phyloP scores from a whole-genome alignment of 495 filamentous ascomycete species.

The Beverwykella pulmonaria region DNA sequence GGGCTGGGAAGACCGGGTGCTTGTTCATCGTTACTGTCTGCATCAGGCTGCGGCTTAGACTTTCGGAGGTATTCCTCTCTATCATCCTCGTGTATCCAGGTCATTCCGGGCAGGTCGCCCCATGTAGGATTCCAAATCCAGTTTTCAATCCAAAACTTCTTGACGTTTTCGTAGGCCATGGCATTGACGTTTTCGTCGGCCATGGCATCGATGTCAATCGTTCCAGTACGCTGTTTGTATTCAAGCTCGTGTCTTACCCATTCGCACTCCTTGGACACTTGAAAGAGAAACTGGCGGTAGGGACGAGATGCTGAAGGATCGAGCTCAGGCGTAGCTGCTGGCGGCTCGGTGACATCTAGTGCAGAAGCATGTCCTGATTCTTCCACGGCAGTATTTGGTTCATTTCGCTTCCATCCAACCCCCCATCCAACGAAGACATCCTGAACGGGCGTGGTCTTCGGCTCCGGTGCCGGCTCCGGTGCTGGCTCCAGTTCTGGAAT shows the following conservation, averaged over 20 bases:
- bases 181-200: conserved; percentile 13
- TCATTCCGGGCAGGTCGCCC: conserved; percentile 13
- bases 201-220: not conserved
- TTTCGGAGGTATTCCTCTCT: not conserved
- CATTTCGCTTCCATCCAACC: not conserved
- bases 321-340: not conserved
- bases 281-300: conserved; percentile 43
- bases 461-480: not conserved
- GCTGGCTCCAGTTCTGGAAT: not conserved
- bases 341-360: not conserved
- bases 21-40: not conserved
- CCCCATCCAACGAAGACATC: not conserved
- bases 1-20: not conserved
- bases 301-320: conserved; percentile 37
- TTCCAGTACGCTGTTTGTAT: not conserved
- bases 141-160: conserved; percentile 19
- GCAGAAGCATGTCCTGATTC: not conserved
- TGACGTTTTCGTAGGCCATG: conserved; percentile 14
- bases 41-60: not conserved
- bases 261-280: conserved; percentile 39
- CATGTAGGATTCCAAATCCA: conserved; percentile 17
- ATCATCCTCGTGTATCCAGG: conserved; percentile 15
- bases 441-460: not conserved
- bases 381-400: not conserved
- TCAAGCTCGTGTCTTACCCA: conserved; percentile 26